Base-by-base conservation (phyloP, 225 moss, liverwort and hornwort species). In the Physcomitrellopsis africana region DNA sequence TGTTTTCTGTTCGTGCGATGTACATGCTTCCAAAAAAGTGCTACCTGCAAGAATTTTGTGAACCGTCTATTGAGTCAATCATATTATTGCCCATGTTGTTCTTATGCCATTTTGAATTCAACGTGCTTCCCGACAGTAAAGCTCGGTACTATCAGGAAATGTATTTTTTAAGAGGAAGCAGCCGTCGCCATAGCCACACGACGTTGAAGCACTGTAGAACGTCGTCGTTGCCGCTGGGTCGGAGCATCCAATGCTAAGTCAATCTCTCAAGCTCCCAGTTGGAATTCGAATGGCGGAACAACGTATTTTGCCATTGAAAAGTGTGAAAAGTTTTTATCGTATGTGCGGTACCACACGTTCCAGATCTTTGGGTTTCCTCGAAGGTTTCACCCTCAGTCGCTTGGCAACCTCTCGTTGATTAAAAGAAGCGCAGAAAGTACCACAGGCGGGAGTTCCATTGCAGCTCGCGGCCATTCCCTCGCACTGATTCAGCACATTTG, bases 171-270 rank as follows among this genome's bases (percentile, higher is more conserved):
- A n/a, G 41, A 9, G 53, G 46, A 16, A 27, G 26, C 47, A n/a
- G 47, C 46, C 60, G 46, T 47, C 46, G 11, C 47, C 44, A 70
- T 56, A 8, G 22, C 6, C 59, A 27, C 60, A 49, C 60, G 18
- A 60, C 61, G 61, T 49, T 32, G 0, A 15, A 13, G n/a, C 60
- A 61, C 60, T 72, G 60, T 72, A 61, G 72, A 49, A 72, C 72
- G 48, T 51, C 72, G 1, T 51, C 15, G 61, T 41, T 8, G 41
- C 27, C 8, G 6, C 49, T 1, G 19, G 32, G 12, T 26, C 32
- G 62, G 9, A 54, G 75, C 9, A 59, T 67, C 67, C 67, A 29
- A 67, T 15, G 57, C 15, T 55, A 15, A 37, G 32, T 37, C 72
- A 47, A 59, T 60, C 60, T 71, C 8, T 32, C 73, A 73, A 42